Evolutionary conservation across 495 filamentous ascomycete species (phyloP), one percentile per base, ranked within the genome.

Genomic region (Penicillium turbatum): DNA sequence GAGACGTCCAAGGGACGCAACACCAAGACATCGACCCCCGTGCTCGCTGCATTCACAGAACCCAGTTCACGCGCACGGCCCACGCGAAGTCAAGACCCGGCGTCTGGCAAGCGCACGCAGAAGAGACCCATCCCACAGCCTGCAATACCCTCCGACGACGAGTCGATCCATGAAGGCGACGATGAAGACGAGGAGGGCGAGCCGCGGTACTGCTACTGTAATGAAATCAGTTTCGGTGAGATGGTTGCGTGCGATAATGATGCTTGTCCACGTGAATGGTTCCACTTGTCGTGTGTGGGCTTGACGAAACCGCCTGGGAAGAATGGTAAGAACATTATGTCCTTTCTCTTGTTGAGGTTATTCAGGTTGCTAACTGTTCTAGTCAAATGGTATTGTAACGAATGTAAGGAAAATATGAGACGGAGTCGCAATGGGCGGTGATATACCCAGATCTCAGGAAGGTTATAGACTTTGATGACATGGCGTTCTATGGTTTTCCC

Each of bases 211-310:
- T 98, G 93, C 70, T 89, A 90, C 70, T 98, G 93, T 68, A 88
- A 97, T 57, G 82, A 86, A 54, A 84, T 96, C 30, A 93, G 88
- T 62, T 98, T 96, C 63, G 93, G 93, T 17, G 89, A 95, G 72
- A 98, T 98, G 93, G 88, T 98, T 13, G 93, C 86, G n/a, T 98
- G 93, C 59, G 93, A 98, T 64, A 88, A 86, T 39, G 88, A 92
- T 45, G 80, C 79, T 24, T 98, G 93, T 72, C 80, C 85, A 55
- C 79, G 83, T 56, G 92, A 97, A 72, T 98, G 93, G 93, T 98
- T 97, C 74, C 93, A 98, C 78, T 67, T 98, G 37, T 85, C 84
- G 35, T 98, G 93, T 69, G 91, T 95, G 15, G 92, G 90, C 48
- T 65, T 98, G 67, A 88, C 83, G 46, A 88, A 87, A 61, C 87